Evolutionary conservation across 371 early-diverging fungal species (phyloP), one percentile per base, ranked within the genome.

Genomic region (Rhizopus microsporus): DNA sequence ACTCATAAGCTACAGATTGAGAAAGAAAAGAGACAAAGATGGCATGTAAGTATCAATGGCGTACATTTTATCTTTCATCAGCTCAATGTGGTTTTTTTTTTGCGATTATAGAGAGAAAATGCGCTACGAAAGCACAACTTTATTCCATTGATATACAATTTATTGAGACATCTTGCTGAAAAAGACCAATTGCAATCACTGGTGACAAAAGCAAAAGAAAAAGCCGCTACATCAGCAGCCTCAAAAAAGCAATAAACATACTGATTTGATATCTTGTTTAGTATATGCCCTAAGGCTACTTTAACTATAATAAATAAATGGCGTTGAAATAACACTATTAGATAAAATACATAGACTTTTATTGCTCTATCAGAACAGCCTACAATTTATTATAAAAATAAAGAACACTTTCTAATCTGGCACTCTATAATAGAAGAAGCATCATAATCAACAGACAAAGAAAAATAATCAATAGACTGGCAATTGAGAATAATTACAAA

Each of bases 81-180:
- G 9, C 9, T n/a, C 44, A 3, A 51, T 51, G 15, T 5, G n/a
- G n/a, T 43, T 43, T 43, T 43, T 43, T 35, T 40, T 48, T 46
- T 37, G 1, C 30, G 56, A 3, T 54, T 31, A 5, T 60, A 81
- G 78, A 75, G 84, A 47, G 93, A 93, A 62, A 93, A 93, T 55
- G 71, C 77, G 32, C 60, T 90, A 45, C 75, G 93, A 38, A 81
- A 87, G 45, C 93, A 92, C 56, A 93, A 93, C 60, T 93, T 90
- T 68, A 83, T 93, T 46, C 93, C 93, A 4, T 58, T 93, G 51
- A 84, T 89, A 12, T 86, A 88, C 54, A 79, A 87, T 43, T 60
- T 93, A 33, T 50, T 89, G 40, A 75, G 79, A n/a, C 77, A 76
- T 4, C 71, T 92, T 62, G 90, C 91, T 2, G 77, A 83, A 43